Conservation (phyloP, 2,329 filamentous ascomycete genomes). For the Alternaria sp. region DNA sequence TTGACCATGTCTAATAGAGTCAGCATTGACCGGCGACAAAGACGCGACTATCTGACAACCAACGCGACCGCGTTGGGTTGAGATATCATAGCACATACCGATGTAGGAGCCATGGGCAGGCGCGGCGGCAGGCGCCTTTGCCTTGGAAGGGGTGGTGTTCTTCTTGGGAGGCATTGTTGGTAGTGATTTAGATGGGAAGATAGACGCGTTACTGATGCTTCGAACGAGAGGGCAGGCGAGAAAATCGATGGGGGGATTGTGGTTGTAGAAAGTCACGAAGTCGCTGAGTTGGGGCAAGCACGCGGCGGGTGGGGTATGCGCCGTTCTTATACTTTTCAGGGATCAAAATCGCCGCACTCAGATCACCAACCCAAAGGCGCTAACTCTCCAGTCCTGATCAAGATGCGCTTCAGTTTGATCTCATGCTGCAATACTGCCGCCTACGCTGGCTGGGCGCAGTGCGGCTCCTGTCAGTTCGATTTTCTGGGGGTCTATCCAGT, state of each 20-base stretch:
- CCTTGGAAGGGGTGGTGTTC: constrained; percentile 62
- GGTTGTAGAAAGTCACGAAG: constrained; percentile 39
- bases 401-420: constrained; percentile 41
- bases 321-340: constrained; percentile 40
- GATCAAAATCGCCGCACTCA: constrained; percentile 36
- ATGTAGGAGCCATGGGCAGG: constrained; percentile 71
- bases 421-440: constrained; percentile 25
- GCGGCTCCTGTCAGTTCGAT: constrained; percentile 21
- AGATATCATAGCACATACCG: constrained; percentile 63
- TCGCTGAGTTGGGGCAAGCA: constrained; percentile 34
- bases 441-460: constrained; percentile 31
- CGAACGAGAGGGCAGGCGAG: constrained; percentile 41
- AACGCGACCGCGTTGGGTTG: constrained; percentile 59
- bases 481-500: constrained; percentile 35
- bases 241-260: constrained; percentile 30
- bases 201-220: constrained; percentile 42
- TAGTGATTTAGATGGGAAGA: constrained; percentile 37
- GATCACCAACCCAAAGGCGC: constrained; percentile 41
- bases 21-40: constrained; percentile 65
- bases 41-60: constrained; percentile 47
- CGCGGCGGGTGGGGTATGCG: constrained; percentile 35
- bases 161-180: constrained; percentile 73
- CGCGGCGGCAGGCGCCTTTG: constrained; percentile 65
- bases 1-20: constrained; percentile 74
- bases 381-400: constrained; percentile 41